Base-by-base conservation (phyloP, 176 grass and related monocot genomes). In the Triticum timopheevii region DNA sequence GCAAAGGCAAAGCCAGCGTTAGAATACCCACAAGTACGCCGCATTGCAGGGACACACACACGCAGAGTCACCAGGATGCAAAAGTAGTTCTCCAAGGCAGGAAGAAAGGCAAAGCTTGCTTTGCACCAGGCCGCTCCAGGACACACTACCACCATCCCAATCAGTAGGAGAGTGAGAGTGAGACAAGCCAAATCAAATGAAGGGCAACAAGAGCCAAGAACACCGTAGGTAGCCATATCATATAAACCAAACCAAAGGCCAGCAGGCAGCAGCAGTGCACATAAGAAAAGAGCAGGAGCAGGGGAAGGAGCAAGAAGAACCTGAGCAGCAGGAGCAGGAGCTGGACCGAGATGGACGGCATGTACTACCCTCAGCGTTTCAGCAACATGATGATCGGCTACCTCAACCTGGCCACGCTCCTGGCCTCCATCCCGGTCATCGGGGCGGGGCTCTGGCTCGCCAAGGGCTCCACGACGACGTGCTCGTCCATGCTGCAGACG, bases 381-480 rank as follows among this genome's bases (percentile, higher is more conserved):
- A 98, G 96, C 90, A 98, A 98, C 78, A 3, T 89, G 79, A 2
- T 92, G 73, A 77, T 98, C 28, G 96, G 96, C 35, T 98, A 91
- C 92, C 86, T 98, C 40, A 98, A 98, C 90, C 79, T 95, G 78
- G 76, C 84, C 30, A 94, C 96, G 22, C 90, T 98, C 34, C 92
- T 98, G 0, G 96, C 92, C 61, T 94, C 96, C 17, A 85, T 98
- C n/a, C 96, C 96, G 16, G 39, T 98, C 75, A 98, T 98, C 49
- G 96, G 96, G 9, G 88, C 89, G 0, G 96, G 96, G 2, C 93
- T 98, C 9, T 98, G 96, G 96, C 24, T 98, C 38, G 81, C 96
- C 15, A 93, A 89, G 79, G 65, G 91, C 78, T 94, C 96, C 0
- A 80, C 86, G 8, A 22, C 71, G 40, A 80, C 93, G 8, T 98